These are phyloP conservation scores for Plasmodium gonderi DNA, from an alignment of 169 alveolate genomes.

Conservation along the genomic window DNA sequence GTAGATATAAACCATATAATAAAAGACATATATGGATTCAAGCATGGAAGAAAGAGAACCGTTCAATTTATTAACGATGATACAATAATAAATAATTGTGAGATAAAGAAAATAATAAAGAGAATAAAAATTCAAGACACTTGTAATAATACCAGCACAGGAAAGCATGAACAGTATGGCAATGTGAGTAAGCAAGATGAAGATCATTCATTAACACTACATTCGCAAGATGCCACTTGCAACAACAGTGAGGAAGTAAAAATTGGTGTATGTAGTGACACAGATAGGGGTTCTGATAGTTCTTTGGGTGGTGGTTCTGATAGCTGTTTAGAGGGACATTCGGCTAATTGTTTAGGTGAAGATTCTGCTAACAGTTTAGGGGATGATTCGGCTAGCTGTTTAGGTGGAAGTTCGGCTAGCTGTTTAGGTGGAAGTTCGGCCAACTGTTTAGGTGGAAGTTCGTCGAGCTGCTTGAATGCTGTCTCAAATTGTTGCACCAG, in stretches of 20 bases:
- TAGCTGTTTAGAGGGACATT: neutral
- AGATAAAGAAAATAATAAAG: slow-evolving; percentile 21
- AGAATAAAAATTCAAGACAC: slow-evolving; percentile 48
- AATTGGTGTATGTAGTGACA: neutral
- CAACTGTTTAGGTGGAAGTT: neutral
- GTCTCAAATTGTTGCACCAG: neutral
- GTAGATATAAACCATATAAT: slow-evolving; percentile 58
- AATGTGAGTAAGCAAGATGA: neutral
- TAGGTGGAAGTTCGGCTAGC: neutral
- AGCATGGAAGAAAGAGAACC: slow-evolving; percentile 49
- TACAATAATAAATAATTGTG: neutral
- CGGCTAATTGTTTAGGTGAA: neutral
- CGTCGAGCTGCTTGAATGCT: too few relatives aligned
- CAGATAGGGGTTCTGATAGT: neutral
- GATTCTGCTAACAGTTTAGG: neutral
- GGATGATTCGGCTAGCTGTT: neutral
- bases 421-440: neutral
- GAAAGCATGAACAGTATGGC: neutral
- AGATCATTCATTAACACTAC: neutral
- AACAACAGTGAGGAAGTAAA: neutral
- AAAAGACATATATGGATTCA: slow-evolving; percentile 58
- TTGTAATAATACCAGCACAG: neutral
- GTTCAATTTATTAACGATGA: slow-evolving; percentile 61
- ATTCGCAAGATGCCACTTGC: neutral
- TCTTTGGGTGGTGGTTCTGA: neutral